Percentiles rank a stretch among this genome's conserved stretches.
phyloP scores from a whole-genome alignment of 2,329 filamentous ascomycete species.

The Aspergillus bombycis region DNA sequence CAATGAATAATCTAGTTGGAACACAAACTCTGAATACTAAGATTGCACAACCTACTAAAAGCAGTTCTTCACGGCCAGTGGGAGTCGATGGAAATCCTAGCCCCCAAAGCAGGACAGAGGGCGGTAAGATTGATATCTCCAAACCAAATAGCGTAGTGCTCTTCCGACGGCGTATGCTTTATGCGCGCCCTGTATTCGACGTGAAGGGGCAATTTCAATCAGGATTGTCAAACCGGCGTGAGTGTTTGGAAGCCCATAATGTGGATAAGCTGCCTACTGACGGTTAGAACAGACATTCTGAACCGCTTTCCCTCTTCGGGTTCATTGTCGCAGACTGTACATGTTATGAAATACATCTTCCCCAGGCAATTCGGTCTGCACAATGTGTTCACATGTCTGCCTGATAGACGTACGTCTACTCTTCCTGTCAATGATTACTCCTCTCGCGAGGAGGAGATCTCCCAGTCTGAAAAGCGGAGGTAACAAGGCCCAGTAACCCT shows the following conservation, averaged over 20 bases:
- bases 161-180: slow-evolving; percentile 82
- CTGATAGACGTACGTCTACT: slow-evolving; percentile 66
- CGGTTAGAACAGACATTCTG: slow-evolving; percentile 66
- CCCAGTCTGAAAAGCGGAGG: slow-evolving; percentile 23
- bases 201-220: slow-evolving; percentile 68
- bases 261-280: not conserved
- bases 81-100: not conserved
- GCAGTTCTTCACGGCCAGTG: not conserved
- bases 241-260: slow-evolving; percentile 34
- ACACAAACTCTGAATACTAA: not conserved
- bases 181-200: slow-evolving; percentile 74
- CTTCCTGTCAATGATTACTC: slow-evolving; percentile 85
- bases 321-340: slow-evolving; percentile 59
- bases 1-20: slow-evolving; percentile 18
- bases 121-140: slow-evolving; percentile 6
- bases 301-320: slow-evolving; percentile 64
- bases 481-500: not conserved
- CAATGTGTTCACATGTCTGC: slow-evolving; percentile 81
- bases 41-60: not conserved
- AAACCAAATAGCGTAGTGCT: slow-evolving; percentile 67
- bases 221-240: slow-evolving; percentile 81
- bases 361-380: slow-evolving; percentile 86
- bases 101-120: not conserved
- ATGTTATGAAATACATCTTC: slow-evolving; percentile 90
- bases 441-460: slow-evolving; percentile 80